Percentiles rank a stretch among this genome's conserved stretches.
Conservation (phyloP, 169 alveolate species). For the Perkinsus olseni region DNA sequence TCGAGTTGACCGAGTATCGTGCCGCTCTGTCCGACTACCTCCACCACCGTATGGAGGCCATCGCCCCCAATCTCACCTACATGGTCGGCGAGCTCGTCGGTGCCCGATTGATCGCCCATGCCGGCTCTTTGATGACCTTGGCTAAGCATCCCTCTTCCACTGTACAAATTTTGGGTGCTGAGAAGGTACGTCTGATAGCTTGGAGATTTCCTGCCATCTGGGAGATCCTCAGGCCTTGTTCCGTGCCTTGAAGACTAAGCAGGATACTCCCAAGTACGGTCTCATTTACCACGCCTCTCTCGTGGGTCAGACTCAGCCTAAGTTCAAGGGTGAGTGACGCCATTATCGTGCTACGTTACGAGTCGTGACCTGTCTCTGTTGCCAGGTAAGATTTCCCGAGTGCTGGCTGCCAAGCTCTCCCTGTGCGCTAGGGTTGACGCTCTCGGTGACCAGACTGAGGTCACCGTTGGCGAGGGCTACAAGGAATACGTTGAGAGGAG, state of each 20-base stretch:
- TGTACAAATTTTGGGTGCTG: slow-evolving; percentile 96
- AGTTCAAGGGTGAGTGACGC: slow-evolving; percentile 88
- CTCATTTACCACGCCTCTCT: slow-evolving; percentile 96
- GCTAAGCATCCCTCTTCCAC: slow-evolving; percentile 99
- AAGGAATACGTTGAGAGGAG: not conserved
- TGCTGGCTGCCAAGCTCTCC: slow-evolving; percentile 97
- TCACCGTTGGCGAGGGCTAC: not conserved
- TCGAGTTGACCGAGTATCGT: slow-evolving; percentile 90
- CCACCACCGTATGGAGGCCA: slow-evolving; percentile 93
- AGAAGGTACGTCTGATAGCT: slow-evolving; percentile 12
- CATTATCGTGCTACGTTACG: not conserved
- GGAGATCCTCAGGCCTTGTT: slow-evolving; percentile 92
- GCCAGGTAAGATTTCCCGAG: slow-evolving; percentile 82
- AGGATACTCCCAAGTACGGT: slow-evolving; percentile 99
- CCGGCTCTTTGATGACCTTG: slow-evolving; percentile 93
- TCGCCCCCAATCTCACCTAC: slow-evolving; percentile 98
- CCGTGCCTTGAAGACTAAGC: slow-evolving; percentile 95
- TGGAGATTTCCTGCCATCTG: not conserved
- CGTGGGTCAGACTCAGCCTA: slow-evolving; percentile 96
- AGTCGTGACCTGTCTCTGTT: not conserved
- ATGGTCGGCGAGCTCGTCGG: slow-evolving; percentile 99
- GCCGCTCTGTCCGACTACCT: slow-evolving; percentile 85
- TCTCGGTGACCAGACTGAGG: slow-evolving; percentile 45
- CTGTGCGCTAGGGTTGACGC: slow-evolving; percentile 98
- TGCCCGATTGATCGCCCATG: slow-evolving; percentile 98